These are phyloP conservation scores for Aspergillus nanangensis DNA, from an alignment of 495 filamentous ascomycete genomes.

Conservation along the genomic window DNA sequence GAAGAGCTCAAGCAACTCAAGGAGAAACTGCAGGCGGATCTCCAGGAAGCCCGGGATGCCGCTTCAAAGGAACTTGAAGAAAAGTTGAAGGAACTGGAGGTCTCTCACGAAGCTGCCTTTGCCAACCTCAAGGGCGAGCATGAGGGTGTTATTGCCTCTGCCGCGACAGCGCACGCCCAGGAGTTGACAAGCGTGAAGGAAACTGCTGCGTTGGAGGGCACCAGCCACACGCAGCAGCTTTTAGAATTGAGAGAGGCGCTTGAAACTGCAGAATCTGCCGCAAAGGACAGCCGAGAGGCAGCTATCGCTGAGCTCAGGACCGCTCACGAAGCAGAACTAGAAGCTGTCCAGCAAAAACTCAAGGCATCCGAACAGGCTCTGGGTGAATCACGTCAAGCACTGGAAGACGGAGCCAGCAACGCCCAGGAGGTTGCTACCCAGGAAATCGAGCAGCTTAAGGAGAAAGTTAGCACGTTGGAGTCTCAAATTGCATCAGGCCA, in stretches of 20 bases:
- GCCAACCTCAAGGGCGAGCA: slow-evolving; percentile 33
- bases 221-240: slow-evolving; percentile 33
- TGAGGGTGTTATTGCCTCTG: slow-evolving; percentile 27
- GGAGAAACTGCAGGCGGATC: slow-evolving; percentile 30
- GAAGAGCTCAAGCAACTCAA: slow-evolving; percentile 31
- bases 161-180: slow-evolving; percentile 27
- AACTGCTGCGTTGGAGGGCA: slow-evolving; percentile 26
- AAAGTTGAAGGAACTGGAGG: slow-evolving; percentile 37
- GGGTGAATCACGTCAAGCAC: slow-evolving; percentile 26
- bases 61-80: slow-evolving; percentile 25
- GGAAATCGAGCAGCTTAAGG: slow-evolving; percentile 39
- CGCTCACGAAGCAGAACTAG: slow-evolving; percentile 32
- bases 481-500: slow-evolving; percentile 31
- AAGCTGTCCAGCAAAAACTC: slow-evolving; percentile 29
- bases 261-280: slow-evolving; percentile 30
- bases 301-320: slow-evolving; percentile 33
- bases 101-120: slow-evolving; percentile 31
- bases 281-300: slow-evolving; percentile 24
- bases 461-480: slow-evolving; percentile 37
- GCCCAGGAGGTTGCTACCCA: slow-evolving; percentile 34
- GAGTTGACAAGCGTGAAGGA: slow-evolving; percentile 32
- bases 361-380: slow-evolving; percentile 30
- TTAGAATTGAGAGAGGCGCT: slow-evolving; percentile 37
- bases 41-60: slow-evolving; percentile 28
- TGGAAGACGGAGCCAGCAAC: slow-evolving; percentile 32